phyloP scores from a whole-genome alignment of 768 basidiomycete species.

The Tylopilus felleus region DNA sequence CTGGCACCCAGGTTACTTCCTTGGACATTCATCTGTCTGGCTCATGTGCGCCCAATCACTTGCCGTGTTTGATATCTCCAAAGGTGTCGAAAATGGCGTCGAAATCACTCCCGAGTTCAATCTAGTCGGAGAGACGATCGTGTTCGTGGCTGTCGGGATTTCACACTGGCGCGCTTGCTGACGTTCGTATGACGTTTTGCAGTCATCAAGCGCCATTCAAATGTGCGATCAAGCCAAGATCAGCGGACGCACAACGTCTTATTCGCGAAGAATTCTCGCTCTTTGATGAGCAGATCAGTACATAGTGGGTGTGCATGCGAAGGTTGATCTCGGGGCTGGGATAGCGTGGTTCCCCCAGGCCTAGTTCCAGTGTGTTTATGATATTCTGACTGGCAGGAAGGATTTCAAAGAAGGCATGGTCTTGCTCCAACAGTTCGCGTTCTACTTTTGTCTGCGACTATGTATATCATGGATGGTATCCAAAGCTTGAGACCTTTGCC shows the following conservation, averaged over 20 bases:
- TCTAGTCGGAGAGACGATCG: slow-evolving; percentile 8
- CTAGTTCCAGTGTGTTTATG: too few species aligned
- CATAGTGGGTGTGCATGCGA: too few species aligned
- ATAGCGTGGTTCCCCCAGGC: too few species aligned
- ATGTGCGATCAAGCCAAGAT: slow-evolving; percentile 13
- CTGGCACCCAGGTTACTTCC: slow-evolving; percentile 21
- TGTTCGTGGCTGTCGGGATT: background rate
- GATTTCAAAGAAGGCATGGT: too few species aligned
- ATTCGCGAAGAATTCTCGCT: background rate
- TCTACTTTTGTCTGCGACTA: too few species aligned
- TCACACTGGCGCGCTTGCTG: background rate
- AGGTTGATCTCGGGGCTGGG: too few species aligned
- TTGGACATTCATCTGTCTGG: slow-evolving; percentile 28
- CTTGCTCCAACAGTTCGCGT: too few species aligned
- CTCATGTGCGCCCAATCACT: slow-evolving; percentile 33
- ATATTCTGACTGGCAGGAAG: too few species aligned
- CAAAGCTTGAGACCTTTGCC: too few species aligned
- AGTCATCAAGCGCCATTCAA: slow-evolving; percentile 16
- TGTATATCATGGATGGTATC: too few species aligned
- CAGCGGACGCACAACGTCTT: background rate
- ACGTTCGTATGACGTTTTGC: background rate
- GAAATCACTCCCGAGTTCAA: slow-evolving; percentile 45
- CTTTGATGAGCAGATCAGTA: too few species aligned
- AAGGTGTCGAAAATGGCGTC: slow-evolving; percentile 38
- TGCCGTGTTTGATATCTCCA: slow-evolving; percentile 43